Evolutionary conservation across 768 basidiomycete genomes (phyloP).

Genomic region (Boletus bicolor): DNA sequence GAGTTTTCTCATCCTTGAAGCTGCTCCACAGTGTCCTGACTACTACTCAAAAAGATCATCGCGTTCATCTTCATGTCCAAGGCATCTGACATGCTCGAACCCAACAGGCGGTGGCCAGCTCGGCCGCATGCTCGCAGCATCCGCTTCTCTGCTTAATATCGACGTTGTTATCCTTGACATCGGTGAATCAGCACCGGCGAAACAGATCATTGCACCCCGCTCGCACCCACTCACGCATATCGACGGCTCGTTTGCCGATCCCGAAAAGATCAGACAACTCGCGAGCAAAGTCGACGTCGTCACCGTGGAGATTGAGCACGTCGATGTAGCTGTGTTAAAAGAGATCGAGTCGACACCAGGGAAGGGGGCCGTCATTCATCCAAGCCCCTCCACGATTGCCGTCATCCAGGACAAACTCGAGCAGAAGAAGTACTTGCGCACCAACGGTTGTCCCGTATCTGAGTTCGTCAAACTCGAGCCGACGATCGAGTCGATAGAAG

Average conservation of each 20-base stretch:
- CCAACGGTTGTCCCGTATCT: constrained; percentile 50
- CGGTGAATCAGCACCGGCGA: constrained; percentile 79
- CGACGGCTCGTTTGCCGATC: constrained; percentile 86
- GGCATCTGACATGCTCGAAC: constrained; percentile 1
- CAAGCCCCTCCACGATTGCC: constrained; percentile 75
- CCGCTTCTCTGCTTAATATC: constrained; percentile 85
- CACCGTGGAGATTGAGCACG: constrained; percentile 97
- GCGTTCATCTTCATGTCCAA: not conserved
- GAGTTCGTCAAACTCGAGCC: constrained; percentile 61
- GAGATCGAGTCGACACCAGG: constrained; percentile 31
- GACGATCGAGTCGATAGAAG: constrained; percentile 46
- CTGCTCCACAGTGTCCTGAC: constrained; percentile 5
- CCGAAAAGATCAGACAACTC: constrained; percentile 72
- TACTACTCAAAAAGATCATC: constrained; percentile 6
- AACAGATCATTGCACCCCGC: constrained; percentile 71
- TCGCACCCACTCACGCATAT: constrained; percentile 55
- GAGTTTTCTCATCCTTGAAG: not conserved
- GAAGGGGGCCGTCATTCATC: constrained; percentile 51
- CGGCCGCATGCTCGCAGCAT: constrained; percentile 92
- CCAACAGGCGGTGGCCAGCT: constrained; percentile 89
- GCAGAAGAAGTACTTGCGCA: constrained; percentile 58
- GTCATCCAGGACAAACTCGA: constrained; percentile 78
- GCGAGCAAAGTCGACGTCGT: constrained; percentile 80
- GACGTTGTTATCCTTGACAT: constrained; percentile 82
- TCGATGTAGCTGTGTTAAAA: constrained; percentile 73